phyloP scores from a whole-genome alignment of 73 alveolate species.

The Tetrahymena malaccensis region DNA sequence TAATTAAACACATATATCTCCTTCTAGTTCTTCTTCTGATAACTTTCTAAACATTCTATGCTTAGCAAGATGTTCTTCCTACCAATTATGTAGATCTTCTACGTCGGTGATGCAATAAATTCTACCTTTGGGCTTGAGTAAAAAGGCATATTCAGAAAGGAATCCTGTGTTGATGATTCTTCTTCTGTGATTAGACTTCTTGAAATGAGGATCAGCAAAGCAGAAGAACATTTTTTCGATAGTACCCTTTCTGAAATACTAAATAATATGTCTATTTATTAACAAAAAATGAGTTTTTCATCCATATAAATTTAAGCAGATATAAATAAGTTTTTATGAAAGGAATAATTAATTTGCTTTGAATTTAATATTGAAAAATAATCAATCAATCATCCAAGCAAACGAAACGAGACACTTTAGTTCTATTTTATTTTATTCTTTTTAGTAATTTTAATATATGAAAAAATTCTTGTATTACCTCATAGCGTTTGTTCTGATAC shows the following conservation, averaged over 20 bases:
- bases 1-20: conserved; percentile 57
- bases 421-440: neutral
- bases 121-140: conserved; percentile 85
- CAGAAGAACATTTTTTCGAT: conserved; percentile 87
- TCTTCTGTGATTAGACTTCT: conserved; percentile 85
- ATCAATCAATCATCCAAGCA: neutral
- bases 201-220: conserved; percentile 98
- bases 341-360: neutral
- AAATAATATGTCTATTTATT: conserved; percentile 43
- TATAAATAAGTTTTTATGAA: neutral
- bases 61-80: conserved; percentile 62
- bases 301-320: neutral
- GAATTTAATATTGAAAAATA: neutral
- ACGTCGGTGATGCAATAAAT: conserved; percentile 96
- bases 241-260: conserved; percentile 70
- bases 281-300: neutral
- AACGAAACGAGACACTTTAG: neutral
- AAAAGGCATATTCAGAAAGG: conserved; percentile 81
- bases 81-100: conserved; percentile 93
- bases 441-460: neutral
- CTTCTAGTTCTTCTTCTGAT: conserved; percentile 54
- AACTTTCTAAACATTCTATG: conserved; percentile 55
- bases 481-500: conserved; percentile 90
- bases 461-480: conserved; percentile 5
- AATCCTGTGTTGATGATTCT: conserved; percentile 87